phyloP scores from a whole-genome alignment of 495 filamentous ascomycete genomes.

The Penicillium antarcticum region DNA sequence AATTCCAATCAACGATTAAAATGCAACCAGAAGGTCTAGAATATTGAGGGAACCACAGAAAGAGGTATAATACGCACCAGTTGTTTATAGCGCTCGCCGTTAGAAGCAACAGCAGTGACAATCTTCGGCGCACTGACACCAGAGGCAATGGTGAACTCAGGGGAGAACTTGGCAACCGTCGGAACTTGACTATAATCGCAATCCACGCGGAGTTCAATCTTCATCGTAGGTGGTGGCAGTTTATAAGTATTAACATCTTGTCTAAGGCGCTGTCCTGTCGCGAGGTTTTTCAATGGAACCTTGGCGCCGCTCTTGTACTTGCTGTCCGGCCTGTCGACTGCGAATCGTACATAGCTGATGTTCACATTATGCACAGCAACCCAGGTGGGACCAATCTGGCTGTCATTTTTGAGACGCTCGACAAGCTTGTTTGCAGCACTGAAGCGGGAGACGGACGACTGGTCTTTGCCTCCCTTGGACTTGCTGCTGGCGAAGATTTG shows the following conservation, averaged over 20 bases:
- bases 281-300: conserved; percentile 56
- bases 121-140: conserved; percentile 92
- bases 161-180: conserved; percentile 61
- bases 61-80: conserved; percentile 51
- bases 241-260: conserved; percentile 52
- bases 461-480: conserved; percentile 64
- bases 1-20: neutral
- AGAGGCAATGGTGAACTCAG: conserved; percentile 76
- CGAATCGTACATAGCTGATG: conserved; percentile 69
- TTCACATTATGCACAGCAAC: conserved; percentile 67
- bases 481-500: conserved; percentile 83
- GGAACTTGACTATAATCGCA: conserved; percentile 76
- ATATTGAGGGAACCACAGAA: neutral
- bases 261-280: conserved; percentile 53
- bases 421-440: conserved; percentile 66
- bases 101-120: conserved; percentile 68
- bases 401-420: conserved; percentile 51
- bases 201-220: conserved; percentile 68
- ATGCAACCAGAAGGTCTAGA: no score
- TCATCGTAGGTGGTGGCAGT: conserved; percentile 88
- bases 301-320: conserved; percentile 66
- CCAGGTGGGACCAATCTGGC: conserved; percentile 53
- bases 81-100: conserved; percentile 80
- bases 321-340: conserved; percentile 56
- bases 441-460: conserved; percentile 66